phyloP scores from a whole-genome alignment of 257 asterid genomes.

The Apocynum venetum region DNA sequence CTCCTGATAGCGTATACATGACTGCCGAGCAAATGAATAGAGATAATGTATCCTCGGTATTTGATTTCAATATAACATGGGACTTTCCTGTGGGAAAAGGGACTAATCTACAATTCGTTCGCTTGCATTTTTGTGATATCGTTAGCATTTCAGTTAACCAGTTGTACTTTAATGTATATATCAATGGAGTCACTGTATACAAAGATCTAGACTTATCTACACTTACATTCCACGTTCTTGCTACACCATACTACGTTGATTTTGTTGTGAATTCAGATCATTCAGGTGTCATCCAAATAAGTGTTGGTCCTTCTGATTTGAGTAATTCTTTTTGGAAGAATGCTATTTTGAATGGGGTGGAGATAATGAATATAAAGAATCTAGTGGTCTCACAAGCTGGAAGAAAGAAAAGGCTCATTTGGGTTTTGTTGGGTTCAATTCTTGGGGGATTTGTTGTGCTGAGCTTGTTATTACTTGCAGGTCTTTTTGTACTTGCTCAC shows the following conservation, averaged over 20 bases:
- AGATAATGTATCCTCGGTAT: constrained; percentile 32
- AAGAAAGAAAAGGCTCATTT: constrained; percentile 26
- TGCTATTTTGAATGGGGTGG: constrained; percentile 77
- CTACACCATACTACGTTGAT: constrained; percentile 65
- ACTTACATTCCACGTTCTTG: constrained; percentile 49
- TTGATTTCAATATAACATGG: constrained; percentile 65
- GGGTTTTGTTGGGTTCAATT: constrained; percentile 40
- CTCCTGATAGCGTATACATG: constrained; percentile 73
- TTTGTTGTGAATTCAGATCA: constrained; percentile 41
- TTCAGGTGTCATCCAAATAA: constrained; percentile 37
- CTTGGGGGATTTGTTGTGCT: constrained; percentile 40
- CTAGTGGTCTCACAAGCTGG: constrained; percentile 19
- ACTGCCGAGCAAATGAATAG: constrained; percentile 72
- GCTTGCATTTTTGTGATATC: constrained; percentile 72
- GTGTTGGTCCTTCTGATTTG: constrained; percentile 69
- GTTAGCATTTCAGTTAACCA: constrained; percentile 52
- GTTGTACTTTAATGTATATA: constrained; percentile 57
- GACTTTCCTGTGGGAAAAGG: constrained; percentile 44
- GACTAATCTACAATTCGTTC: constrained; percentile 40
- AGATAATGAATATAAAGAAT: constrained; percentile 62
- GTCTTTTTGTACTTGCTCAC: constrained; percentile 26
- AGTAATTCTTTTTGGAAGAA: constrained; percentile 54
- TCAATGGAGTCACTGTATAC: constrained; percentile 52
- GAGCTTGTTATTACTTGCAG: constrained; percentile 22
- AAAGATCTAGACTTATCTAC: constrained; percentile 66